Evolutionary conservation across 2,329 filamentous ascomycete species (phyloP), one percentile per base, ranked within the genome.

Genomic region (Beauveria pseudobassiana): DNA sequence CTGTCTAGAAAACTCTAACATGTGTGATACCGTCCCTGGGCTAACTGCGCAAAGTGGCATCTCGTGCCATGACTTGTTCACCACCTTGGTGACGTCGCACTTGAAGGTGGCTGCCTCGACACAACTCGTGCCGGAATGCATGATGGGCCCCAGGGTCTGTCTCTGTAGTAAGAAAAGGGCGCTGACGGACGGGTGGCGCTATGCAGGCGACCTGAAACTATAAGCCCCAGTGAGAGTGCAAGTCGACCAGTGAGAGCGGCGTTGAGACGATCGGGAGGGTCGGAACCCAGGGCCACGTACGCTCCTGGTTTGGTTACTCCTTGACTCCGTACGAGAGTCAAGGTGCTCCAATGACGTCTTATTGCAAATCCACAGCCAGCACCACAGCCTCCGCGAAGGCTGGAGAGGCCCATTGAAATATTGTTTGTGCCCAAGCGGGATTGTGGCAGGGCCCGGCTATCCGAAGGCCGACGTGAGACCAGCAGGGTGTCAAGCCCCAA

Each of bases 151-250:
- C 34, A 38, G 34, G 34, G 18, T 18, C 20, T 50, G 45, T 24
- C 38, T 3, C 57, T 52, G 57, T 48, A 59, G 57, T 59, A 16
- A 52, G 57, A 59, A 52, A 34, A 61, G 28, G 26, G 50, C 48
- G 30, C 59, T 46, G 14, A n/a, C 14, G 8, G n/a, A n/a, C 14
- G 8, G n/a, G 40, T 18, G 20, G 14, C 20, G 20, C 16, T 16
- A 52, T 52, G 38, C 49, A 48, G 51, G 48, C 38, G 57, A 46
- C 58, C 50, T 60, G 58, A 60, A 60, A 54, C 58, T 60, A 28
- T 9, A 28, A 40, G 38, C 49, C 8, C 14, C 42, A 54, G 38
- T 55, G 42, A 26, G 24, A 20, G 26, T 22, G 24, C 22, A 38
- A 38, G 34, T 6, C 34, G 16, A 16, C 34, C 54, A 43, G 46